These are phyloP conservation scores for Colletotrichum lupini DNA, from an alignment of 2,329 filamentous ascomycete genomes.

Conservation along the genomic window DNA sequence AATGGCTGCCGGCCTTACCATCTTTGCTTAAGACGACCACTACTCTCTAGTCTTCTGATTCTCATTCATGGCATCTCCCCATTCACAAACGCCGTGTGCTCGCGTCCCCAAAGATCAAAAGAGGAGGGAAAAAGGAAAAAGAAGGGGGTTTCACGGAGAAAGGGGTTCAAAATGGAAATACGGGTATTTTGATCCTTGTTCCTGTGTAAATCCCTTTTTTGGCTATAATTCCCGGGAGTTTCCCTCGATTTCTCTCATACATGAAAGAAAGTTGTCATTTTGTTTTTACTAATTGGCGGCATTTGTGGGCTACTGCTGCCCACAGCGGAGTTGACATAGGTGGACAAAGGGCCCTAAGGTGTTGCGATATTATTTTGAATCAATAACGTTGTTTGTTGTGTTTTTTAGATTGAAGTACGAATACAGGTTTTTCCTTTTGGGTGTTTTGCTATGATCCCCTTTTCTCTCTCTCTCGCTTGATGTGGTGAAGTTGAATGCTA, in stretches of 20 bases:
- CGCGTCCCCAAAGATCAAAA: neutral
- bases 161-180: neutral
- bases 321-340: conserved; percentile 16
- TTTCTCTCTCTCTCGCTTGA: neutral
- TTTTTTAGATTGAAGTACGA: conserved; percentile 21
- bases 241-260: too few species aligned
- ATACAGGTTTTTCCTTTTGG: conserved; percentile 5
- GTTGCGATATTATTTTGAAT: conserved; percentile 15
- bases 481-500: neutral
- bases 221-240: neutral
- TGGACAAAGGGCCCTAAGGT: conserved; percentile 6
- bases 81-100: neutral
- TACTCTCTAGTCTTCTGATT: neutral
- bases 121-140: neutral
- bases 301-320: conserved; percentile 17
- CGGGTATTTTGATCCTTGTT: neutral
- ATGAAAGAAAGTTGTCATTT: neutral
- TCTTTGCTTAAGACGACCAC: conserved; percentile 9
- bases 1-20: conserved; percentile 38
- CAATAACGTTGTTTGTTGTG: neutral
- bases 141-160: too few species aligned
- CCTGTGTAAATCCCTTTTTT: too few species aligned
- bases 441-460: neutral
- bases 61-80: neutral
- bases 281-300: conserved; percentile 19